A percentile compares a stretch with the other conserved stretches of the same genome.
These are phyloP conservation scores for Backusella tarrabulga DNA, from an alignment of 192 early-diverging fungal genomes.

Conservation along the genomic window DNA sequence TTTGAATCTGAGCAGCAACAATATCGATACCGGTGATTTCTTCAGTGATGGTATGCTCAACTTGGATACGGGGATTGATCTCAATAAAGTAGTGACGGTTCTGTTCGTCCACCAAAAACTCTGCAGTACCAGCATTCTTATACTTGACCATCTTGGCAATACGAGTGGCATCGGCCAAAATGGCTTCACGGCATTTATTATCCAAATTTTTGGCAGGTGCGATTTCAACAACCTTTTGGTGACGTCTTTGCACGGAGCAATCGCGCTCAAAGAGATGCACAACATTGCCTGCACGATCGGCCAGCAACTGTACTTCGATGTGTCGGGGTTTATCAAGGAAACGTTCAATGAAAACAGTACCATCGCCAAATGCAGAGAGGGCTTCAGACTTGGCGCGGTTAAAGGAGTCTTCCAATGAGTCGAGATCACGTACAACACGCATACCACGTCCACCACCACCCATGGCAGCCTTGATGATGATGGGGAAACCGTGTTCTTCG, in stretches of 20 bases:
- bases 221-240: conserved; percentile 68
- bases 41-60: conserved; percentile 67
- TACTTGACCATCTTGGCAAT: conserved; percentile 51
- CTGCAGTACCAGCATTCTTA: conserved; percentile 60
- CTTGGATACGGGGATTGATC: conserved; percentile 67
- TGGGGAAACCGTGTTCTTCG: conserved; percentile 77
- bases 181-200: conserved; percentile 39
- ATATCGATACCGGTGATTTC: conserved; percentile 58
- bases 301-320: conserved; percentile 53
- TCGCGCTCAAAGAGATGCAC: conserved; percentile 60
- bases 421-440: conserved; percentile 81
- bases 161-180: conserved; percentile 46
- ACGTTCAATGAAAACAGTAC: conserved; percentile 48
- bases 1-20: conserved; percentile 60
- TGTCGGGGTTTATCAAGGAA: background rate
- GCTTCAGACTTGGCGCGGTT: conserved; percentile 87
- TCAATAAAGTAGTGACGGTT: conserved; percentile 61
- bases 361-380: conserved; percentile 90
- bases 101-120: conserved; percentile 57
- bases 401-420: conserved; percentile 71
- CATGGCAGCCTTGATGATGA: conserved; percentile 96
- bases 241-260: conserved; percentile 62
- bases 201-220: conserved; percentile 54
- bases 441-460: conserved; percentile 90
- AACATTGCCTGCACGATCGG: conserved; percentile 56